Evolutionary conservation across 2,329 filamentous ascomycete species (phyloP), one percentile per base, ranked within the genome.

Genomic region (Paradendryphiella salina): DNA sequence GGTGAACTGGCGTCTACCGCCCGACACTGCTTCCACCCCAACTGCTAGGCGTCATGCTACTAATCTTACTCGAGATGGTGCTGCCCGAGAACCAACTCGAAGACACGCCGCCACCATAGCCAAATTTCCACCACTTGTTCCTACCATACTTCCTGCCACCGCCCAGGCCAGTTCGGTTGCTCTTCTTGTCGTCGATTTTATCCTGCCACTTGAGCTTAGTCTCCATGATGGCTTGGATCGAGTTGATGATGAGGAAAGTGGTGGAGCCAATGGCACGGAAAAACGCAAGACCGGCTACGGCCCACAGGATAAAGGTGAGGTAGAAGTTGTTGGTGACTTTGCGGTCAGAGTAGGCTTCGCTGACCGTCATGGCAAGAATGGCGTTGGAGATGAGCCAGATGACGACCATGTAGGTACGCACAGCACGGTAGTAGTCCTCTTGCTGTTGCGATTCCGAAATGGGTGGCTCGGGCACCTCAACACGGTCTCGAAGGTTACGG

Each of bases 351-450:
- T 96, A 99, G 3, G 89, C 85, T 75, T 99, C 94, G 4, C 84
- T 88, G 11, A 97, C 87, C 1, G 88, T 84, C 94, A 99, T 99
- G 69, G 90, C 93, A 31, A 99, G 85, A 52, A 96, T 85, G 3
- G 88, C 90, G 72, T 99, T 99, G 64, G 86, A 85, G 29, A 95
- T 82, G 82, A 99, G 90, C 94, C 94, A 99, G 38, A 86, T 82
- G 35, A 96, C 85, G 10, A 99, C 94, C 86, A 99, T 95, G 84
- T 99, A 99, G 0, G 94, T 99, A 46, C 94, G 86, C 44, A 99
- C 94, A 33, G 88, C 90, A 73, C 92, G 90, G 82, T 99, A 99
- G 81, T 99, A 99, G 76, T 99, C 94, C 74, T 99, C 94, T 73
- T 99, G 94, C 75, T 91, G 77, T 76, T 97, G 94, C 0, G 83